Evolutionary conservation across 345 rosid genomes (phyloP), one percentile per base, ranked within the genome.

Genomic region (Geranium rotundifolium): DNA sequence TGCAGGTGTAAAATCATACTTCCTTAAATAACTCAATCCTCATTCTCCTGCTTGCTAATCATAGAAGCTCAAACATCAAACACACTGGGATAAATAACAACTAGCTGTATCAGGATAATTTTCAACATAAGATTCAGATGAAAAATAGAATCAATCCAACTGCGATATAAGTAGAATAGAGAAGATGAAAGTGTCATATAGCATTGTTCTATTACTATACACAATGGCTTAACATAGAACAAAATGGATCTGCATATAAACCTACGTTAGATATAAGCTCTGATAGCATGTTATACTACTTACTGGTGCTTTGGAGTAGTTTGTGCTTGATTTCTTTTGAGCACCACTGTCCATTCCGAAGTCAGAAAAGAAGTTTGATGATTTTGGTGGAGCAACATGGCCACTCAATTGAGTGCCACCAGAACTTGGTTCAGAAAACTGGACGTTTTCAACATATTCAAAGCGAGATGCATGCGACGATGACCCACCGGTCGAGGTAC

Each of bases 371-470:
- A 90, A 88, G 76, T 82, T 81, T 4, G 95, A 84, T 12, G 96
- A 82, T 70, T 90, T 95, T 63, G 99, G 99, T 31, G 97, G 87
- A 77, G 95, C 85, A 1, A 95, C 93, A 77, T 95, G 97, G 74
- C 84, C 77, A 76, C 86, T 76, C 76, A 85, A 83, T 65, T 81
- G 91, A n/a, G 89, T 64, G 19, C 86, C 89, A 65, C 81, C 70
- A 67, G 87, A 63, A 77, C 77, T 72, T 65, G 67, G 46, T 49
- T 84, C 87, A 34, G 81, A 66, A 75, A 86, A 68, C 61, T 77
- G 84, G 64, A 75, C 82, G 59, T 79, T 82, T 59, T 87, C 96
- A 10, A 85, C 76, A 70, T 95, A 95, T 71, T 91, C 96, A 78
- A 95, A 95, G 63, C 97, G 99, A 66, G 97, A 88, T n/a, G 80